phyloP scores from a whole-genome alignment of 306 rosid genomes.

The Sicyos edulis region DNA sequence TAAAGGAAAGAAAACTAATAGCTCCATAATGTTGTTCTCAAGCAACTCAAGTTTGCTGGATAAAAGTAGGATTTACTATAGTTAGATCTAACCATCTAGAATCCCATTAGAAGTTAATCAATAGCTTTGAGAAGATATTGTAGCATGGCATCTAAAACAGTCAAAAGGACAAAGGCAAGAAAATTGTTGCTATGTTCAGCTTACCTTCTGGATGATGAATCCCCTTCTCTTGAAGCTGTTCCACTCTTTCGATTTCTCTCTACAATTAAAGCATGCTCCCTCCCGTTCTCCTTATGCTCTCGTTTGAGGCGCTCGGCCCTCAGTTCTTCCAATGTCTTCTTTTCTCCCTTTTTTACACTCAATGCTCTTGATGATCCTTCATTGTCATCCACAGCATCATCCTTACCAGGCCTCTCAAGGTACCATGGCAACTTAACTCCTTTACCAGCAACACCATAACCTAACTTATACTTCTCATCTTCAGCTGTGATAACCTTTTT shows the following conservation, averaged over 20 bases:
- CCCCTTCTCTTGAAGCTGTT: conserved; percentile 23
- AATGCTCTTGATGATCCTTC: conserved; percentile 20
- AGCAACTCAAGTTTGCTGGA: too few relatives aligned
- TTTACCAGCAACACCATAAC: conserved; percentile 82
- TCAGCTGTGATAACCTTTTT: conserved; percentile 49
- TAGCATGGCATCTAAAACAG: too few relatives aligned
- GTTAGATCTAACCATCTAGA: too few relatives aligned
- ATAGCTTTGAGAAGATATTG: too few relatives aligned
- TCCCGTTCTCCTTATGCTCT: conserved; percentile 76
- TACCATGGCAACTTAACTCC: conserved; percentile 91
- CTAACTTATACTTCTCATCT: conserved; percentile 83
- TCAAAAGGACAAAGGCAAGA: not conserved
- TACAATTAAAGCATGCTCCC: conserved; percentile 47
- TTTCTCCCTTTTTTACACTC: conserved; percentile 40
- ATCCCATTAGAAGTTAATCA: too few relatives aligned
- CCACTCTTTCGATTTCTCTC: conserved; percentile 31
- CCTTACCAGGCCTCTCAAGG: conserved; percentile 39
- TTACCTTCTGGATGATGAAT: conserved; percentile 47
- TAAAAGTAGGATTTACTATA: too few relatives aligned
- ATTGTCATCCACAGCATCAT: conserved; percentile 24
- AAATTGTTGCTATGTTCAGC: not conserved
- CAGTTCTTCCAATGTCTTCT: conserved; percentile 71
- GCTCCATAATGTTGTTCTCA: too few relatives aligned
- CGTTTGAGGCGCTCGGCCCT: conserved; percentile 71
- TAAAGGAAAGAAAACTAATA: too few relatives aligned